phyloP scores from a whole-genome alignment of 345 rosid species.

The Eucalyptus marginata region DNA sequence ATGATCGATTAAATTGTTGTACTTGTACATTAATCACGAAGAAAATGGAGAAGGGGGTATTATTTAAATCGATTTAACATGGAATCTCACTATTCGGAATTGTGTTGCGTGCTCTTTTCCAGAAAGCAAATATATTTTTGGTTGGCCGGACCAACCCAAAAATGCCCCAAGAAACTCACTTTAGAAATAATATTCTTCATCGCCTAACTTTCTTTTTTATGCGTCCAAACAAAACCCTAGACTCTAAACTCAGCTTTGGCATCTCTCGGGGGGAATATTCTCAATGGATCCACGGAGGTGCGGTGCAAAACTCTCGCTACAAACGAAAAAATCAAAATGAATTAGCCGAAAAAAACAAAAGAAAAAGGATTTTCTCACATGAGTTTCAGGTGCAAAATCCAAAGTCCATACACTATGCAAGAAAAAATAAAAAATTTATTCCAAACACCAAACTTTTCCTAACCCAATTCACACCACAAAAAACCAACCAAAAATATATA shows the following conservation, averaged over 20 bases:
- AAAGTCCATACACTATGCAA: not conserved
- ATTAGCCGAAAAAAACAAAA: not conserved
- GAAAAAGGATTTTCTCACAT: not conserved
- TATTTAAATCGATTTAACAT: no score
- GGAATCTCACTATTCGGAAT: not conserved
- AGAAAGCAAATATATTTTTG: not conserved
- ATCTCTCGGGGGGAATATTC: not conserved
- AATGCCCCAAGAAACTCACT: not conserved
- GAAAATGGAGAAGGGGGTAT: not conserved
- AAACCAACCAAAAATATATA: not conserved
- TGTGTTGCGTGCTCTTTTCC: not conserved
- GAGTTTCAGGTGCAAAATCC: not conserved
- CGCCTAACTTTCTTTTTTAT: not conserved
- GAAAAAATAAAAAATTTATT: not conserved
- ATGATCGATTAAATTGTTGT: not conserved
- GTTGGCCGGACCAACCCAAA: not conserved
- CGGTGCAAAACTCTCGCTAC: not conserved
- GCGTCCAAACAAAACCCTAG: not conserved
- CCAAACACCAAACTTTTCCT: not conserved
- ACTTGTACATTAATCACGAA: not conserved
- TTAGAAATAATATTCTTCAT: not conserved
- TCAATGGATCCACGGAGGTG: not conserved
- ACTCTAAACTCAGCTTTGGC: not conserved
- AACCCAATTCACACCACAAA: not conserved
- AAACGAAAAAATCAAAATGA: not conserved